A percentile compares a stretch with the other conserved stretches of the same genome.
phyloP scores from a whole-genome alignment of 1,284 basidiomycete species.

The Ceratobasidium sp. region DNA sequence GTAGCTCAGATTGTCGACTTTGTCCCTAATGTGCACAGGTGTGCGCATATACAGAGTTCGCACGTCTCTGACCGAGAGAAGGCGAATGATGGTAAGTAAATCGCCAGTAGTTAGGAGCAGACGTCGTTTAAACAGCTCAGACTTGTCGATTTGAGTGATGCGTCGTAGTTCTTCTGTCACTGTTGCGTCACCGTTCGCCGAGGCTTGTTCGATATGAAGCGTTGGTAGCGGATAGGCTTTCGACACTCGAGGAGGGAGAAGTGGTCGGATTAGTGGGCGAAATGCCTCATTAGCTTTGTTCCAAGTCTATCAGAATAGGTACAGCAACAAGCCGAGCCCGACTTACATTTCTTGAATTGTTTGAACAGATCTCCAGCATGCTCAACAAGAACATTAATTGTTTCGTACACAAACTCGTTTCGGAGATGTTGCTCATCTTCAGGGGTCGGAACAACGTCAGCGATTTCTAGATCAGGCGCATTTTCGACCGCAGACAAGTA shows the following conservation, averaged over 20 bases:
- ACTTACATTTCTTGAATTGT: background rate
- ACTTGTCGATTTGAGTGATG: background rate
- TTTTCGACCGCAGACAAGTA: too few relatives aligned
- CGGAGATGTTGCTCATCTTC: background rate
- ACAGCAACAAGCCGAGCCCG: background rate
- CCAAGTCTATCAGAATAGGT: background rate
- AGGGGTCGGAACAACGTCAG: background rate
- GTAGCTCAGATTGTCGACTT: background rate
- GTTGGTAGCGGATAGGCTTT: too few relatives aligned
- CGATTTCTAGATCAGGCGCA: background rate
- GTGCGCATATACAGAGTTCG: conserved; percentile 2
- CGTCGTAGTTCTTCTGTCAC: background rate
- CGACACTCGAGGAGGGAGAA: too few relatives aligned
- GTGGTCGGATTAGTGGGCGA: too few relatives aligned
- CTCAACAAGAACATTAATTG: background rate
- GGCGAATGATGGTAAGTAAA: background rate
- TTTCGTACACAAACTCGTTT: background rate
- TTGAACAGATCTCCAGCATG: background rate
- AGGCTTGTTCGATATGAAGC: too few relatives aligned
- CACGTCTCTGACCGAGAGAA: background rate
- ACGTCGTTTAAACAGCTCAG: background rate
- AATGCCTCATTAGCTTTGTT: too few relatives aligned
- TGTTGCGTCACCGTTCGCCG: too few relatives aligned
- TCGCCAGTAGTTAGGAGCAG: background rate
- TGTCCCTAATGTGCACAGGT: conserved; percentile 2